Evolutionary conservation across 2,329 filamentous ascomycete genomes (phyloP).

Genomic region (Pestalotiopsis sp.): DNA sequence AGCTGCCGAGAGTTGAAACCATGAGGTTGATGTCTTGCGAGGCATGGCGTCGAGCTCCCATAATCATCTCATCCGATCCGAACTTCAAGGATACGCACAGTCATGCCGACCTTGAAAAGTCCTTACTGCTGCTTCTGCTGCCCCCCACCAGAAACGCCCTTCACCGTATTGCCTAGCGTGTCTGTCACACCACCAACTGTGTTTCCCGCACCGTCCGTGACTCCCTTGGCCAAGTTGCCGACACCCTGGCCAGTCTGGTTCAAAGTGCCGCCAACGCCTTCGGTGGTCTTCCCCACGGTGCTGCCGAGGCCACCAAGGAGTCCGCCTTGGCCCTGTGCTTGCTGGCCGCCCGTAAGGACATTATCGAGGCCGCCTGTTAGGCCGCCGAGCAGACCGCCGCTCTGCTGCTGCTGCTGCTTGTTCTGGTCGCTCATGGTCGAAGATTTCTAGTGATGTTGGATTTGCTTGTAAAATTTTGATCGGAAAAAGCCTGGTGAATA

Average conservation of each 20-base stretch:
- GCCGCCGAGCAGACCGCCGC: constrained; percentile 35
- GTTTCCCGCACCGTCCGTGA: constrained; percentile 36
- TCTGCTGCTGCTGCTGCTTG: constrained; percentile 11
- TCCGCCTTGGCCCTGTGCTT: constrained; percentile 39
- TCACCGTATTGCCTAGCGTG: constrained; percentile 26
- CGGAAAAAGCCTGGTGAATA: neutral
- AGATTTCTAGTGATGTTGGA: neutral
- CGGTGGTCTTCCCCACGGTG: constrained; percentile 34
- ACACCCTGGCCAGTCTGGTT: constrained; percentile 26
- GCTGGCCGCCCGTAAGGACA: constrained; percentile 39
- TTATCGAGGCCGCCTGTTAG: constrained; percentile 37
- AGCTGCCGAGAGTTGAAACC: no score
- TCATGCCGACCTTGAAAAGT: neutral
- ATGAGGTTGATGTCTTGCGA: no score
- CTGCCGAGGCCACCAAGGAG: constrained; percentile 34
- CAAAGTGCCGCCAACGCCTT: constrained; percentile 26
- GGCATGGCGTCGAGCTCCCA: no score
- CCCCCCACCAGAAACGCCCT: constrained; percentile 22
- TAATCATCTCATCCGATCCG: no score
- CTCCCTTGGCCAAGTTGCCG: constrained; percentile 25
- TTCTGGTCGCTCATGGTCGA: constrained; percentile 10
- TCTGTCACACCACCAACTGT: constrained; percentile 29
- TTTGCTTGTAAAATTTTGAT: neutral
- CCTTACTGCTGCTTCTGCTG: neutral
- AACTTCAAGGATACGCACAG: no score